Base-by-base conservation (phyloP, 164 flowering plant genomes). In the Sedum album region DNA sequence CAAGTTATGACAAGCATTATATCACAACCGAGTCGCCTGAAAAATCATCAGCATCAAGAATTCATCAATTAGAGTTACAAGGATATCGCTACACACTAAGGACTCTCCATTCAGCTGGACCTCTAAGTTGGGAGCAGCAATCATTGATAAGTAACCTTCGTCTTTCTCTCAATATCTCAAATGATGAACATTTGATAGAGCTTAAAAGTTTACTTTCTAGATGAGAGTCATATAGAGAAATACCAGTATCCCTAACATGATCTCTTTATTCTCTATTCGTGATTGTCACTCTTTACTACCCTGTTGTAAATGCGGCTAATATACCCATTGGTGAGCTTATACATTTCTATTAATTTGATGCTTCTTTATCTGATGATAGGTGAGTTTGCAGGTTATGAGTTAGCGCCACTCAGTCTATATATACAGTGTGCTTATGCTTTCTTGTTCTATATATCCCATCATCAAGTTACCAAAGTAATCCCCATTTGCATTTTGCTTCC, bases 121-220 rank as follows among this genome's bases (percentile, higher is more conserved):
- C 94, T 73, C 81, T 91, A 73, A 93, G 87, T 83, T 93, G 98
- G 98, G 98, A 93, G 70, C 85, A 83, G 64, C 97, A 93, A 83
- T 78, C 82, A 25, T 66, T 88, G 72, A 69, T 93, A 79, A 93
- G 96, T 38, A 85, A 89, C 76, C 95, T 93, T 68, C 96, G 97
- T 60, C 80, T 88, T 71, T 77, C 77, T 2, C 93, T 93, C 71
- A 79, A 88, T 69, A 87, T 93, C 74, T 89, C 96, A 76, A 91
- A 85, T 76, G 98, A 93, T 76, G 97, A 93, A 72, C 97, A 93
- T 84, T 83, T 91, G 79, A 74, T 74, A 82, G 90, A 85, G 91
- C 68, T 93, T 61, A 85, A 83, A 80, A 79, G 83, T 69, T 81
- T 93, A 79, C 78, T 85, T 70, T 89, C 94, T 72, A 20, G 79